phyloP scores from a whole-genome alignment of 1,284 basidiomycete genomes.

The Microbotryum violaceum region DNA sequence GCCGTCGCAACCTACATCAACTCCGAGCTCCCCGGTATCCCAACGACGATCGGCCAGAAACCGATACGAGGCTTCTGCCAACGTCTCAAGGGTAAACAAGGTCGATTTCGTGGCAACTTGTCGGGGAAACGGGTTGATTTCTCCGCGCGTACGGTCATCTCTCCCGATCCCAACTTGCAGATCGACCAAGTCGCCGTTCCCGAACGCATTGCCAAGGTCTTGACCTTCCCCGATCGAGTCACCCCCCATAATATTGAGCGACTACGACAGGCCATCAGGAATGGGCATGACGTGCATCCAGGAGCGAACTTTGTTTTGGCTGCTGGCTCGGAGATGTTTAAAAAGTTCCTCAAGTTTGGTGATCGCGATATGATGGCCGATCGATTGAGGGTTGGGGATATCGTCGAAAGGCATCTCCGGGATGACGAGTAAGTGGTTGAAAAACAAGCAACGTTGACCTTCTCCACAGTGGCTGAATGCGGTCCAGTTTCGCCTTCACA shows the following conservation, averaged over 20 bases:
- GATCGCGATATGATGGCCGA: slow-evolving; percentile 65
- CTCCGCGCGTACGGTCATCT: slow-evolving; percentile 96
- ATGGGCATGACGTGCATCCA: slow-evolving; percentile 86
- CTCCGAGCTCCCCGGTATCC: slow-evolving; percentile 89
- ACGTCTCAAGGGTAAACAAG: slow-evolving; percentile 96
- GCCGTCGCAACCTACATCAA: slow-evolving; percentile 98
- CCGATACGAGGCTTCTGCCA: slow-evolving; percentile 97
- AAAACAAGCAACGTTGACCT: too few relatives aligned
- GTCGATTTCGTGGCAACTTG: slow-evolving; percentile 95
- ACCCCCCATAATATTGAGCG: slow-evolving; percentile 82
- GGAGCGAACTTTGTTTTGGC: slow-evolving; percentile 87
- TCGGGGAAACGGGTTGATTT: slow-evolving; percentile 99
- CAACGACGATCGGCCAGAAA: slow-evolving; percentile 70
- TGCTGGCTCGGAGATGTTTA: slow-evolving; percentile 55
- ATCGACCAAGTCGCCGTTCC: slow-evolving; percentile 98
- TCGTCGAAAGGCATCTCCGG: slow-evolving; percentile 86
- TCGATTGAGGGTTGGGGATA: slow-evolving; percentile 69
- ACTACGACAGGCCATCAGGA: slow-evolving; percentile 70
- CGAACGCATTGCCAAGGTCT: slow-evolving; percentile 86
- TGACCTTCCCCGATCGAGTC: slow-evolving; percentile 95
- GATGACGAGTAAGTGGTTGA: slow-evolving; percentile 67
- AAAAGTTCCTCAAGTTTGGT: slow-evolving; percentile 75
- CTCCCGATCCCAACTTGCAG: slow-evolving; percentile 93
- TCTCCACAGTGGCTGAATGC: slow-evolving; percentile 16
- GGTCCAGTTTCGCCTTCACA: slow-evolving; percentile 19